A percentile compares a stretch with the other conserved stretches of the same genome.
These are phyloP conservation scores for Colletotrichum liaoningense DNA, from an alignment of 2,329 filamentous ascomycete species.

Conservation along the genomic window DNA sequence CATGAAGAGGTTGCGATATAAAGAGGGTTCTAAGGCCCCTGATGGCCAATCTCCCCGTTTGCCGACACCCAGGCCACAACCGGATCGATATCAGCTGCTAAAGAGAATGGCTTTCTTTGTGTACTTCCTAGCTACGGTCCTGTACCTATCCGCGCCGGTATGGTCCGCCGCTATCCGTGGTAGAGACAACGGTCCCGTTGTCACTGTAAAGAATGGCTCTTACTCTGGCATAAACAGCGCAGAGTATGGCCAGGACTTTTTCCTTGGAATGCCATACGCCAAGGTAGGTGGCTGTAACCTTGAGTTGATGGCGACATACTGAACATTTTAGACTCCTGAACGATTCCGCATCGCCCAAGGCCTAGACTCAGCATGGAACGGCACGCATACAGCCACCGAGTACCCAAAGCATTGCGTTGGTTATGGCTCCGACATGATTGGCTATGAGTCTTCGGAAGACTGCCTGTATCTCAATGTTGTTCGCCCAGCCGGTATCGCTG, in stretches of 20 bases:
- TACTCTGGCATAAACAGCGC: conserved; percentile 50
- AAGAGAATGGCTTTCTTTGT: conserved; percentile 22
- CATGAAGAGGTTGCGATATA: conserved; percentile 16
- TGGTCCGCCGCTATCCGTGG: conserved; percentile 12
- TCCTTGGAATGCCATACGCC: conserved; percentile 64
- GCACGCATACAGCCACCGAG: conserved; percentile 51
- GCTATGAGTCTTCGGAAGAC: conserved; percentile 56
- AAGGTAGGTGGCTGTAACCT: conserved; percentile 14
- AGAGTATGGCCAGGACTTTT: conserved; percentile 57
- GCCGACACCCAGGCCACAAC: neutral
- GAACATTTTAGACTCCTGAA: conserved; percentile 51
- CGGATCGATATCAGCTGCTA: neutral
- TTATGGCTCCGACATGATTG: conserved; percentile 52
- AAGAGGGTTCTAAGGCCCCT: conserved; percentile 8
- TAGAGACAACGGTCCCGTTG: conserved; percentile 20
- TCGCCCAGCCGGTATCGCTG: conserved; percentile 59
- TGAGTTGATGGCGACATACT: conserved; percentile 43
- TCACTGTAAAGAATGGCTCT: conserved; percentile 39
- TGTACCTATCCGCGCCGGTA: conserved; percentile 13
- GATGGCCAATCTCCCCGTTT: neutral
- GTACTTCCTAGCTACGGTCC: conserved; percentile 17
- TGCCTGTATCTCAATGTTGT: conserved; percentile 73
- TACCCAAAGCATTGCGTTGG: conserved; percentile 61
- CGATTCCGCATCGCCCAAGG: conserved; percentile 60
- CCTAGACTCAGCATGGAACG: conserved; percentile 58